Evolutionary conservation across 2,329 filamentous ascomycete genomes (phyloP), one percentile per base, ranked within the genome.

Genomic region (Arthrinium puccinioides): DNA sequence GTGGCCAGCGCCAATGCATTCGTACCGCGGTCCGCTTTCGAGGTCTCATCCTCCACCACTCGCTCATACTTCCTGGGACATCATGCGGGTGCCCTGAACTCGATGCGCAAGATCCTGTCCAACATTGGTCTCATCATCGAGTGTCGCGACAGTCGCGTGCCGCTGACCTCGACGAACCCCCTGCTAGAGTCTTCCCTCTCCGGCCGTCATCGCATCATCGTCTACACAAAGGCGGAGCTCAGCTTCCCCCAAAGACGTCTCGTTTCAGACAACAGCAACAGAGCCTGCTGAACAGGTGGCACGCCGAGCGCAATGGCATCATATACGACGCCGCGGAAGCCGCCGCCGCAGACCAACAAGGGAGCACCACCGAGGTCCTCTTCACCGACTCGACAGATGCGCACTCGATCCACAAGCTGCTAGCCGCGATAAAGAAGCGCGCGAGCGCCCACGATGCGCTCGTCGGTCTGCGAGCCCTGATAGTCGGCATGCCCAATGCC

Each of bases 401-500:
- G 9, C 36, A 46, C 3, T 55, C 54, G 21, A 66, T 69, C 9
- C 48, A 47, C 5, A 37, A 47, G 3, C 56, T 78, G 4, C 54
- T 77, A 9, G 59, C 67, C 2, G 65, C 67, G 39, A 64, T 79
- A 38, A 71, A 70, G 41, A 53, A 62, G 4, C 66, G 74, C 43
- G 72, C 73, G 18, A 45, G 53, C n/a, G 55, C 62, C 19, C 57
- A 60, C 21, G 68, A 79, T 49, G 76, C 75, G 16, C 64, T 97
- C n/a, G 81, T 85, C 7, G 89, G 88, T n/a, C 74, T 87, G 48
- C 78, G 88, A 33, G 76, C 88, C 39, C 75, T 98, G 59, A 77
- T 97, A 1, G 89, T 97, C 11, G 92, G 92, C 38, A 96, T 98
- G 89, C 92, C 92, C 24, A 98, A 98, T 56, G 87, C 95, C 1